Evolutionary conservation across 2,329 filamentous ascomycete species (phyloP).

Genomic region (Phaeoacremonium minimum): DNA sequence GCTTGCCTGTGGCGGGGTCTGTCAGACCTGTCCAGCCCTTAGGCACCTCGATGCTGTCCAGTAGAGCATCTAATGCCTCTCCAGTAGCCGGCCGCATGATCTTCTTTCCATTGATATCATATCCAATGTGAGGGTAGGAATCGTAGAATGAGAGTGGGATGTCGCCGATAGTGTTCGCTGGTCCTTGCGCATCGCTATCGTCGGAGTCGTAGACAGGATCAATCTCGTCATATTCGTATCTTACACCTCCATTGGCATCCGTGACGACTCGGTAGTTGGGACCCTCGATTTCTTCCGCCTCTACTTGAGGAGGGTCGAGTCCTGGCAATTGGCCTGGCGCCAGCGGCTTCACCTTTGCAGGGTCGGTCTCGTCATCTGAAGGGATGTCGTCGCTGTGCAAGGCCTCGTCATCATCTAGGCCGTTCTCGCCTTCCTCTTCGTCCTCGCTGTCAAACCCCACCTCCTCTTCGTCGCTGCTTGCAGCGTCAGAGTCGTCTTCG

Average conservation of each 20-base stretch:
- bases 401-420: slow-evolving; percentile 30
- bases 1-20: slow-evolving; percentile 90
- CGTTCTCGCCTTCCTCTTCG: slow-evolving; percentile 31
- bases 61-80: slow-evolving; percentile 84
- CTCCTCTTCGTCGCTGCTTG: slow-evolving; percentile 37
- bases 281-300: slow-evolving; percentile 31
- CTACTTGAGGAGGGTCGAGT: slow-evolving; percentile 22
- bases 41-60: slow-evolving; percentile 94
- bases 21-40: slow-evolving; percentile 97
- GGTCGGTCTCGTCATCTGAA: slow-evolving; percentile 21
- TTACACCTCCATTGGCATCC: slow-evolving; percentile 85
- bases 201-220: slow-evolving; percentile 95
- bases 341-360: slow-evolving; percentile 6
- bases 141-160: slow-evolving; percentile 96
- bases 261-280: slow-evolving; percentile 55
- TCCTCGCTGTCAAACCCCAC: slow-evolving; percentile 40
- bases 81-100: slow-evolving; percentile 95
- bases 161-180: slow-evolving; percentile 88
- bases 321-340: slow-evolving; percentile 9
- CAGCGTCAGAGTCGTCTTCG: slow-evolving; percentile 53
- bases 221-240: slow-evolving; percentile 92
- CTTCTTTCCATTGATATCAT: slow-evolving; percentile 97
- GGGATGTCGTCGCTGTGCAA: slow-evolving; percentile 35
- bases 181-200: slow-evolving; percentile 77
- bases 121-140: slow-evolving; percentile 95